Evolutionary conservation across 148 eudicot genomes (phyloP).

Genomic region (Chenopodium suecicum): DNA sequence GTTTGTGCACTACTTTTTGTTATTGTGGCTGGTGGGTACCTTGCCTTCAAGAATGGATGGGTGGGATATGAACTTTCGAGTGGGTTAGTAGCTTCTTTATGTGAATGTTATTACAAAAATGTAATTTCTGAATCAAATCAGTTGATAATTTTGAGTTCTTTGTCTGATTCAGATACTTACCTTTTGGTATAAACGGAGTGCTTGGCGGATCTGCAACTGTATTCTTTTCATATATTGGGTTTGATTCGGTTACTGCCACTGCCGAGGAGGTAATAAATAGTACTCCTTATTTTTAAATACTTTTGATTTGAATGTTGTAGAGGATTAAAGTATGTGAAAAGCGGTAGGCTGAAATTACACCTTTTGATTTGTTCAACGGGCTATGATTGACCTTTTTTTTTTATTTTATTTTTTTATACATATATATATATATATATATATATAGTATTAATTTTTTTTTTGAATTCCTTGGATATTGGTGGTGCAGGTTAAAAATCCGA

Average conservation of each 20-base stretch:
- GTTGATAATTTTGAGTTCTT: constrained; percentile 7
- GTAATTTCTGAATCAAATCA: neutral
- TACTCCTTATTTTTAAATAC: neutral
- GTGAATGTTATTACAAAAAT: neutral
- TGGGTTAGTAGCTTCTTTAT: constrained; percentile 39
- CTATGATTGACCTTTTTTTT: too few species aligned
- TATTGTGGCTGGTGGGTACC: constrained; percentile 53
- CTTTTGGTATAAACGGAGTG: constrained; percentile 58
- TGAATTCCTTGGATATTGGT: neutral
- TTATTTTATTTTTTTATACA: too few species aligned
- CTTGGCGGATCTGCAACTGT: constrained; percentile 72
- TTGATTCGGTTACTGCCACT: constrained; percentile 67
- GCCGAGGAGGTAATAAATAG: constrained; percentile 55
- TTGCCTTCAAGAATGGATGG: constrained; percentile 57
- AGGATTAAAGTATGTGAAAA: too few species aligned
- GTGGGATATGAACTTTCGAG: constrained; percentile 52
- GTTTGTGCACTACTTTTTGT: constrained; percentile 55
- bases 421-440: too few species aligned
- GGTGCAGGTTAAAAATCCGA: constrained; percentile 67
- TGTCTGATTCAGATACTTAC: constrained; percentile 43
- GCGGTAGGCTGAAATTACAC: too few species aligned
- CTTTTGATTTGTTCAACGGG: too few species aligned
- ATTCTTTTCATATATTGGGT: constrained; percentile 68
- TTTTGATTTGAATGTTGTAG: neutral
- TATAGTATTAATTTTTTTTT: too few species aligned